phyloP scores from a whole-genome alignment of 192 early-diverging fungal genomes.

The Umbelopsis vinacea region DNA sequence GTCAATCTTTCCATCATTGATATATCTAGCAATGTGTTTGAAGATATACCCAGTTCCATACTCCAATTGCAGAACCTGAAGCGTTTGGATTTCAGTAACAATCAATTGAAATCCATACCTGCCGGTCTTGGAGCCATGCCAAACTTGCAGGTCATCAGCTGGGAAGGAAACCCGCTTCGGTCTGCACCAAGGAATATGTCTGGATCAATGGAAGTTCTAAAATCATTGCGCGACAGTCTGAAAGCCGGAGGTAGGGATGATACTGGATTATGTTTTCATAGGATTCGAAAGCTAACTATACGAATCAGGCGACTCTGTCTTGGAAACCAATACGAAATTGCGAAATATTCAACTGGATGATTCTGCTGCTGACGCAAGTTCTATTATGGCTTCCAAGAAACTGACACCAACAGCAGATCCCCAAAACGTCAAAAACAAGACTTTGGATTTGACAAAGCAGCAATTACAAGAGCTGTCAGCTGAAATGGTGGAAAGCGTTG shows the following conservation, averaged over 20 bases:
- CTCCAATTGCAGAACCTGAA: conserved; percentile 39
- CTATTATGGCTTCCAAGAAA: too few relatives aligned
- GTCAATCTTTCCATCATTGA: conserved; percentile 48
- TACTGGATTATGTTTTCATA: neutral
- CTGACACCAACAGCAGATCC: too few relatives aligned
- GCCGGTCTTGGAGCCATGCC: conserved; percentile 48
- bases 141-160: conserved; percentile 48
- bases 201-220: conserved; percentile 42
- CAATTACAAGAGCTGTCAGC: conserved; percentile 10
- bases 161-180: conserved; percentile 56
- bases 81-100: conserved; percentile 55
- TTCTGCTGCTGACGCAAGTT: conserved; percentile 8
- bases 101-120: conserved; percentile 48
- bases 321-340: neutral
- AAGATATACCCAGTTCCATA: conserved; percentile 46
- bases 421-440: conserved; percentile 4
- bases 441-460: conserved; percentile 12
- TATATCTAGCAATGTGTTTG: conserved; percentile 47
- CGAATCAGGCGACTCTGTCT: neutral
- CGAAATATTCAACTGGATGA: neutral
- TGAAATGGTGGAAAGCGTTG: neutral
- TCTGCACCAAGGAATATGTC: conserved; percentile 44
- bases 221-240: conserved; percentile 45
- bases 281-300: neutral
- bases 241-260: neutral